phyloP scores from a whole-genome alignment of 768 basidiomycete species.

The Cystofilobasidium macerans region DNA sequence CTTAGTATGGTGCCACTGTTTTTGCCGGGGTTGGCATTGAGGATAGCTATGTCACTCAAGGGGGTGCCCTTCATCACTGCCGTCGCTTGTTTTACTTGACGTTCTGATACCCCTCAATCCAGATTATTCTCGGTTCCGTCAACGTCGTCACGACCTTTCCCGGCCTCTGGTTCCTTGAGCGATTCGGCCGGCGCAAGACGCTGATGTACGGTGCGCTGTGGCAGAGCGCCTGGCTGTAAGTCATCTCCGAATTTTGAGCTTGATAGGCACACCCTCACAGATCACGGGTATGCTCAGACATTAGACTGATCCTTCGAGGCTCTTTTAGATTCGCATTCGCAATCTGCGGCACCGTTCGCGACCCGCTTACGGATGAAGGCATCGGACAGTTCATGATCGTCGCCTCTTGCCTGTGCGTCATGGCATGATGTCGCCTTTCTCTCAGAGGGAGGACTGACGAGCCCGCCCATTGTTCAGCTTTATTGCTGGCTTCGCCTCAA shows the following conservation, averaged over 20 bases:
- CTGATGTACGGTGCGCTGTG: conserved; percentile 48
- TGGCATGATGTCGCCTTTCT: no score
- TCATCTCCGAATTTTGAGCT: background rate
- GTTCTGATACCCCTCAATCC: no score
- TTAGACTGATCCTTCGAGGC: no score
- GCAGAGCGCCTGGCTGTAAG: conserved; percentile 12
- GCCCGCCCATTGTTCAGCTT: conserved; percentile 46
- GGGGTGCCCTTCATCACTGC: no score
- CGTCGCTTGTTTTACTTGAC: no score
- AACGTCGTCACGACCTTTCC: conserved; percentile 34
- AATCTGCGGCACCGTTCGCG: conserved; percentile 53
- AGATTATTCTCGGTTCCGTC: conserved; percentile 55
- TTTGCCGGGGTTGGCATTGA: conserved; percentile 56
- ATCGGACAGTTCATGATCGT: conserved; percentile 44
- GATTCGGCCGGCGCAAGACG: conserved; percentile 55
- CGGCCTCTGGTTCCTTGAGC: conserved; percentile 62
- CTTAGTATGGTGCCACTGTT: conserved; percentile 51
- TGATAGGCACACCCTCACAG: background rate
- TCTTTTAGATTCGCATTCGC: no score
- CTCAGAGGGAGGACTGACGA: conserved; percentile 51
- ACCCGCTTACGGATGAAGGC: conserved; percentile 44
- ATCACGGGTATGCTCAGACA: no score
- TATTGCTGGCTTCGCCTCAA: background rate
- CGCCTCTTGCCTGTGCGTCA: background rate
- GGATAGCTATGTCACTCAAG: conserved; percentile 49